Evolutionary conservation across 2,329 filamentous ascomycete species (phyloP), one percentile per base, ranked within the genome.

Genomic region (Xylariaceae sp.): DNA sequence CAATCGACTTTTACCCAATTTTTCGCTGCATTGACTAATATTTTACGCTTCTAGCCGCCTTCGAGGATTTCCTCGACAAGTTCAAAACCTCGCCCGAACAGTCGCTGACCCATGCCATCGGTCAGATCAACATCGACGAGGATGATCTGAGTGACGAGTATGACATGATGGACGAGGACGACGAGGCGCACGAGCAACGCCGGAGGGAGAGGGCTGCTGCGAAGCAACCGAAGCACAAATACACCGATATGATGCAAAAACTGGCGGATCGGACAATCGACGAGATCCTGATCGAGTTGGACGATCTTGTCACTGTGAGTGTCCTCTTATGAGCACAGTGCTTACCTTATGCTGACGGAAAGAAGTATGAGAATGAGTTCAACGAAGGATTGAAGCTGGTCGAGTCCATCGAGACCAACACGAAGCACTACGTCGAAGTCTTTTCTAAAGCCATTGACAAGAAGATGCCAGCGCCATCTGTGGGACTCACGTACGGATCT

Each of bases 391-490:
- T 89, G 64, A 85, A 88, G 67, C 79, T 97, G 53, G 88, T 96
- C 17, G 83, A 89, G 51, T 95, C 89, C 1, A 89, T 99, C 68
- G 90, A 94, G 77, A 83, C 82, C 67, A 99, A 99, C 75, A 91
- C 94, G 13, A 89, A 94, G 71, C 94, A 96, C 74, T 99, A 99
- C 72, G 87, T 97, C 66, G 94, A 99, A 70, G 84, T 97, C 60
- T 76, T 97, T 60, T 93, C 93, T 2, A 83, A 88, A 66, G 94
- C 94, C 6, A 87, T 97, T 50, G 94, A 99, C 76, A 88, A 86
- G 60, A 82, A 90, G 56, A 86, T 99, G 82, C 94, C 94, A 0
- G 80, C 83, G 63, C 88, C 92, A 47, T 88, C 84, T 11, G 81
- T 80, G 56, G 91, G 96, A 65, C 82, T 93, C 66, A 92, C 84